Conservation (phyloP, 1,284 basidiomycete species). For the Anthracocystis walkeri region DNA sequence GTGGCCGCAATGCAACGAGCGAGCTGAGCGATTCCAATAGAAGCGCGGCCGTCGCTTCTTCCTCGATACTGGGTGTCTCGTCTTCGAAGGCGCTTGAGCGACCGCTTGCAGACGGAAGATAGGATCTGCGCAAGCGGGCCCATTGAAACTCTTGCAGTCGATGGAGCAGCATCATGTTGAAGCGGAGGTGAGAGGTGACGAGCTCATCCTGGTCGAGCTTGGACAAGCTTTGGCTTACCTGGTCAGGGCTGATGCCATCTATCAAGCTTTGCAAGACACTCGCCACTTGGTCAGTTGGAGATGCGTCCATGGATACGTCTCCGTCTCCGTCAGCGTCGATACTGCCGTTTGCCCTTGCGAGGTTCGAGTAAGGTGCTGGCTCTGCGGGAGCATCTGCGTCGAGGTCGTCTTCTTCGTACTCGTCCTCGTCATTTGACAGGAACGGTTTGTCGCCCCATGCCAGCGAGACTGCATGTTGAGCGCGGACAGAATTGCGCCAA, state of each 20-base stretch:
- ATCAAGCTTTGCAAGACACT: constrained; percentile 22
- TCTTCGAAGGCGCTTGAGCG: constrained; percentile 15
- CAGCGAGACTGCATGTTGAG: constrained; percentile 20
- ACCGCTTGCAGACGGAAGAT: constrained; percentile 8
- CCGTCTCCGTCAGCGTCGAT: constrained; percentile 17
- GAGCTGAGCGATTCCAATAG: constrained; percentile 49
- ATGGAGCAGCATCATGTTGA: constrained; percentile 51
- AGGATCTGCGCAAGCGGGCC: constrained; percentile 51
- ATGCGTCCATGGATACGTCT: constrained; percentile 17
- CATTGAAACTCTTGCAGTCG: constrained; percentile 63
- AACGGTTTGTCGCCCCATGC: constrained; percentile 36
- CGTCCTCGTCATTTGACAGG: constrained; percentile 8
- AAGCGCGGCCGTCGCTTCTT: constrained; percentile 42
- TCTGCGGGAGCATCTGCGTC: constrained; percentile 7
- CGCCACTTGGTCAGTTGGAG: constrained; percentile 10
- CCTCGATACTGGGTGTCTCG: constrained; percentile 34
- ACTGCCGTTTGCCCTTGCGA: background rate
- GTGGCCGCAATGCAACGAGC: constrained; percentile 41
- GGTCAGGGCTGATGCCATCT: constrained; percentile 20
- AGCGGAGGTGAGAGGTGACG: constrained; percentile 38
- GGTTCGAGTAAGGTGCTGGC: constrained; percentile 4
- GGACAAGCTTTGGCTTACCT: constrained; percentile 29
- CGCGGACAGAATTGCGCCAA: constrained; percentile 25
- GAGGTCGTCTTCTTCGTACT: constrained; percentile 12
- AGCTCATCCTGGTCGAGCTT: constrained; percentile 48